Conservation (phyloP, 2,329 filamentous ascomycete species). For the Tolypocladium nubicola region DNA sequence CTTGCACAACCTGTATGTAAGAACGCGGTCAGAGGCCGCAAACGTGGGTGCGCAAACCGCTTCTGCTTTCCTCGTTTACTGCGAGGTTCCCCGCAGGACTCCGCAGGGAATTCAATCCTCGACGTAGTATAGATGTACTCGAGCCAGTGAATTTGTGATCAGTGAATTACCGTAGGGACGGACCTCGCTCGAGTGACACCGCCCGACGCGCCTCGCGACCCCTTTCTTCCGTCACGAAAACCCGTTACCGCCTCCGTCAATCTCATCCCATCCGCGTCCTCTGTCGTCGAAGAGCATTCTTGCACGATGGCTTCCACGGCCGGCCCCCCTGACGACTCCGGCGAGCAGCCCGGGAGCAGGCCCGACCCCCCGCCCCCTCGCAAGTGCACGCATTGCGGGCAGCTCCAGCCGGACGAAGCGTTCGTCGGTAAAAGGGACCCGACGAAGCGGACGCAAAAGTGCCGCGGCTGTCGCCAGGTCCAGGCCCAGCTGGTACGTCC, state of each 20-base stretch:
- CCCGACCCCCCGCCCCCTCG: background rate
- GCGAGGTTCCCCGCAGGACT: background rate
- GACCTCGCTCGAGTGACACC: no score
- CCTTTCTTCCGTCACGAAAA: no score
- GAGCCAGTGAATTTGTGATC: background rate
- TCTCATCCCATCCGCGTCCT: background rate
- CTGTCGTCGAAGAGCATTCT: no score
- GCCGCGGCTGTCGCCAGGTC: background rate
- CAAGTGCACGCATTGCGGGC: background rate
- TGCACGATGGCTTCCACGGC: background rate
- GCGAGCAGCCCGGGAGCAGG: background rate
- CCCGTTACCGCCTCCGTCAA: no score
- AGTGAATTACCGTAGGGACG: no score
- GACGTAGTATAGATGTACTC: background rate
- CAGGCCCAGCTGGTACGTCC: background rate
- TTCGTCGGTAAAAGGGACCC: background rate
- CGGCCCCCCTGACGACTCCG: background rate
- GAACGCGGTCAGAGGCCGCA: background rate
- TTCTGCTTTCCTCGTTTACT: background rate
- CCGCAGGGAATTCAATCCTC: background rate
- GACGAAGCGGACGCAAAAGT: background rate
- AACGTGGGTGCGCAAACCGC: background rate
- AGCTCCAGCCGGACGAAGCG: background rate
- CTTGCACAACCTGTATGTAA: background rate
- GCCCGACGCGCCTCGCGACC: background rate